Evolutionary conservation across 2,329 filamentous ascomycete species (phyloP), one percentile per base, ranked within the genome.

Genomic region (Colletotrichum acutatum): DNA sequence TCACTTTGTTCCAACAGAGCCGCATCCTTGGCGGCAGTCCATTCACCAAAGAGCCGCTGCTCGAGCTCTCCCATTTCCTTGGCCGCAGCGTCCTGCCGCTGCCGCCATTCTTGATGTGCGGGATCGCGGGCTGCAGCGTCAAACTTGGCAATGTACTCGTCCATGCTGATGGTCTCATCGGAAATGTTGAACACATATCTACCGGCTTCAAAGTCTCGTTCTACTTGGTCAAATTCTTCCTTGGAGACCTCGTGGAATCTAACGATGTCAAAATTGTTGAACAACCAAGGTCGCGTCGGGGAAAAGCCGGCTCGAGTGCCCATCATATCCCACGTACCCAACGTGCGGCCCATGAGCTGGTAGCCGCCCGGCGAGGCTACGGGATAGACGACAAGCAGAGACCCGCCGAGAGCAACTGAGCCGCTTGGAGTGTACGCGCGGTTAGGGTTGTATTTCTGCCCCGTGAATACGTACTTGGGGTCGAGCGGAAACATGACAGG

Each of bases 351-450:
- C 5, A 82, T 77, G 37, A 83, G 77, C 79, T 79, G 80, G 76
- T 84, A 85, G 0, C 84, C 84, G 4, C 84, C 84, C 0, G 83
- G 83, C 5, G 77, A 75, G 28, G 82, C 82, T 1, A 80, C 78
- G 0, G 82, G 79, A 63, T 85, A 85, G 7, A 84, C 78, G 32
- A 80, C 78, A 14, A 84, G 75, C 14, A 79, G 69, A 4, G 78
- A 78, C 0, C 84, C 82, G 4, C 83, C 83, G 6, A 81, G 78
- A 0, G 81, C 82, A 3, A 85, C 76, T 0, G 82, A 80, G 1
- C 82, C 83, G 4, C 77, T 76, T 0, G 82, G 82, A 0, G 83
- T 84, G 24, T 77, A 81, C 2, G 78, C 76, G 1, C 83, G 77
- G 4, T 80, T 79, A 0, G 83, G 82, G 68, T 80, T 81, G 74